These are phyloP conservation scores for Imleria badia DNA, from an alignment of 768 basidiomycete genomes.

Conservation along the genomic window DNA sequence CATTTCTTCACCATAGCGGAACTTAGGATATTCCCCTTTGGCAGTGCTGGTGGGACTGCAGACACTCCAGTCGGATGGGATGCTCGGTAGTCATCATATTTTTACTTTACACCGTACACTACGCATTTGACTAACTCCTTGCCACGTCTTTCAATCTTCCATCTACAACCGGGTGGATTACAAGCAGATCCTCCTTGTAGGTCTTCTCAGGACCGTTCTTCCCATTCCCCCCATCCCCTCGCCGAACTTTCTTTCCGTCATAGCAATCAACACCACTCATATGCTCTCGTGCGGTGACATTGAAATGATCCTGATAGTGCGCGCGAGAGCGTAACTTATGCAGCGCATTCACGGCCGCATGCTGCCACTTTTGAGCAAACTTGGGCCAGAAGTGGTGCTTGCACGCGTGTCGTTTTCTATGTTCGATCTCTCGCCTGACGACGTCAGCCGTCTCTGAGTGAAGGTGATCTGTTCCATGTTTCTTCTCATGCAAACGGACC, in stretches of 20 bases:
- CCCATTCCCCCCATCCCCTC: conserved; percentile 28
- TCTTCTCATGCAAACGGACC: conserved; percentile 37
- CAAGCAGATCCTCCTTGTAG: conserved; percentile 49
- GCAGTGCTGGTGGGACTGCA: background rate
- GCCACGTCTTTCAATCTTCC: conserved; percentile 61
- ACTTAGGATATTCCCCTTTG: background rate
- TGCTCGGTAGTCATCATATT: background rate
- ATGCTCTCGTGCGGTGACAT: conserved; percentile 63
- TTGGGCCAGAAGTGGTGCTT: conserved; percentile 23
- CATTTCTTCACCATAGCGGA: conserved; percentile 11
- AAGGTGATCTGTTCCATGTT: conserved; percentile 33
- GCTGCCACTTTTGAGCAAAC: conserved; percentile 48
- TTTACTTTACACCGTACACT: conserved; percentile 14
- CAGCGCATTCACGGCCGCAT: conserved; percentile 40
- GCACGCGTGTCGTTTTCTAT: conserved; percentile 33
- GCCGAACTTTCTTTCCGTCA: conserved; percentile 53
- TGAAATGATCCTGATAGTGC: conserved; percentile 60
- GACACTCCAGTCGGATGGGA: background rate
- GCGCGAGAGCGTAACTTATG: conserved; percentile 46
- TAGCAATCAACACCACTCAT: conserved; percentile 78
- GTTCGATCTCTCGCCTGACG: conserved; percentile 48
- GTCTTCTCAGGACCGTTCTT: conserved; percentile 13
- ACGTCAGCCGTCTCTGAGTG: conserved; percentile 44
- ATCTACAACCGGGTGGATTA: conserved; percentile 64
- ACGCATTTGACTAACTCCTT: conserved; percentile 20